Percentiles rank a stretch among this genome's conserved stretches.
These are phyloP conservation scores for Malassezia pachydermatis DNA, from an alignment of 1,284 basidiomycete genomes.

Conservation along the genomic window DNA sequence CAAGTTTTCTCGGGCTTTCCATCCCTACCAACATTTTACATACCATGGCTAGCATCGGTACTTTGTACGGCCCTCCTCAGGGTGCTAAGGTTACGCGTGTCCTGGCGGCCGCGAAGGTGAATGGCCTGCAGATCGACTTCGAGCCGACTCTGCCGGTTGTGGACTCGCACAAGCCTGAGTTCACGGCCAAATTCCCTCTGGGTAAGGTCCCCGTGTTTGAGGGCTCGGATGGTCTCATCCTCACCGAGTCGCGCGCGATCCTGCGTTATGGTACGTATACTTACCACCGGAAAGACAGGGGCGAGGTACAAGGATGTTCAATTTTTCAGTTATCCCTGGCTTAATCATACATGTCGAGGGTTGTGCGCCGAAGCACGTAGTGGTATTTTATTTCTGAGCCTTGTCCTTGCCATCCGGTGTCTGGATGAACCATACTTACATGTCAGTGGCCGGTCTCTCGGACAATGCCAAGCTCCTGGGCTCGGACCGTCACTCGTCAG, in stretches of 20 bases:
- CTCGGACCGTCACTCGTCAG: conserved; percentile 53
- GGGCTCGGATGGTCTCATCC: conserved; percentile 63
- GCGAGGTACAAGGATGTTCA: conserved; percentile 49
- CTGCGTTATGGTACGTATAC: conserved; percentile 82
- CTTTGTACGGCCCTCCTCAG: conserved; percentile 33
- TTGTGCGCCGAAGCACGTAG: conserved; percentile 18
- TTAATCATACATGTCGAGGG: conserved; percentile 54
- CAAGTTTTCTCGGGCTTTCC: background rate
- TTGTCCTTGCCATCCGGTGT: background rate
- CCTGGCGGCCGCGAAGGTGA: conserved; percentile 41
- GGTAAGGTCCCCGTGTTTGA: conserved; percentile 65
- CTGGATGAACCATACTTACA: conserved; percentile 12
- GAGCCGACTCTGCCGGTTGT: conserved; percentile 24
- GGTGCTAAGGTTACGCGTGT: conserved; percentile 25
- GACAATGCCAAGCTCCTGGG: conserved; percentile 62
- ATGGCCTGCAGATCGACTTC: conserved; percentile 41
- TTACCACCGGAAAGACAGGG: too few species aligned
- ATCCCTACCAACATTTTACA: background rate
- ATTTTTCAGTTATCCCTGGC: conserved; percentile 48
- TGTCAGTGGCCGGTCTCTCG: conserved; percentile 61
- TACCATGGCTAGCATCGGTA: conserved; percentile 43
- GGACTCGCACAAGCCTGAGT: conserved; percentile 43
- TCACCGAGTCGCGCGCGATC: conserved; percentile 72
- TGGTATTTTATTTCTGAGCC: conserved; percentile 16
- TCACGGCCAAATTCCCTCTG: conserved; percentile 34